Evolutionary conservation across 2,329 filamentous ascomycete species (phyloP).

Genomic region (Zopfia rhizophila): DNA sequence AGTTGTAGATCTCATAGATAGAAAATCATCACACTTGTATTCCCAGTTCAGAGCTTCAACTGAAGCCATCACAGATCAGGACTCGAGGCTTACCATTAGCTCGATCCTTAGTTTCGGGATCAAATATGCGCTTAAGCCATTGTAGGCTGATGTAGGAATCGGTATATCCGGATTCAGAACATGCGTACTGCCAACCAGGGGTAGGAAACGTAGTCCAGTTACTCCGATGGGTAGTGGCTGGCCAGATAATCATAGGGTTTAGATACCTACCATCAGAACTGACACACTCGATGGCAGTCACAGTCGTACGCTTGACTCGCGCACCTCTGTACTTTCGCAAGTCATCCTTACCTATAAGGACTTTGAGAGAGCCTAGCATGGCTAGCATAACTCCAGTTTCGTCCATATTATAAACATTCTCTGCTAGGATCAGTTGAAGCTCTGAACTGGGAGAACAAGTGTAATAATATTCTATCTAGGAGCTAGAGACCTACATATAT

Average conservation of each 20-base stretch:
- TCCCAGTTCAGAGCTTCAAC: too few species aligned
- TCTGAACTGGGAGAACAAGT: too few species aligned
- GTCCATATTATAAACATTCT: conserved; percentile 20
- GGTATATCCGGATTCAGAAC: conserved; percentile 21
- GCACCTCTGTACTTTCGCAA: conserved; percentile 23
- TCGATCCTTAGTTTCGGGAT: conserved; percentile 41
- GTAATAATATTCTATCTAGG: too few species aligned
- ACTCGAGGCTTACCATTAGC: conserved; percentile 33
- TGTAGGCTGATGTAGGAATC: conserved; percentile 45
- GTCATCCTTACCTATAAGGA: conserved; percentile 28
- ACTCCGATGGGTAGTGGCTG: conserved; percentile 20
- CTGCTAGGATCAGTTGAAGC: too few species aligned
- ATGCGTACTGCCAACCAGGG: conserved; percentile 23
- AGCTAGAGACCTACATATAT: too few species aligned
- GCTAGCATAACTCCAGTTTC: conserved; percentile 27
- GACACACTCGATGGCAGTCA: conserved; percentile 26
- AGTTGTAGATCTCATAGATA: too few species aligned
- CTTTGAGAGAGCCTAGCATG: conserved; percentile 26
- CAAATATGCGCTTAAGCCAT: conserved; percentile 46
- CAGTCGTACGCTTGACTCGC: conserved; percentile 22
- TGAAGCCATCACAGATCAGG: conserved; percentile 5
- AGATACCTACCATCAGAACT: conserved; percentile 24
- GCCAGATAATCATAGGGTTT: conserved; percentile 23
- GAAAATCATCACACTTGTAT: too few species aligned
- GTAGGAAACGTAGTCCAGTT: conserved; percentile 24